These are phyloP conservation scores for Colletotrichum costaricense DNA, from an alignment of 2,329 filamentous ascomycete genomes.

Conservation along the genomic window DNA sequence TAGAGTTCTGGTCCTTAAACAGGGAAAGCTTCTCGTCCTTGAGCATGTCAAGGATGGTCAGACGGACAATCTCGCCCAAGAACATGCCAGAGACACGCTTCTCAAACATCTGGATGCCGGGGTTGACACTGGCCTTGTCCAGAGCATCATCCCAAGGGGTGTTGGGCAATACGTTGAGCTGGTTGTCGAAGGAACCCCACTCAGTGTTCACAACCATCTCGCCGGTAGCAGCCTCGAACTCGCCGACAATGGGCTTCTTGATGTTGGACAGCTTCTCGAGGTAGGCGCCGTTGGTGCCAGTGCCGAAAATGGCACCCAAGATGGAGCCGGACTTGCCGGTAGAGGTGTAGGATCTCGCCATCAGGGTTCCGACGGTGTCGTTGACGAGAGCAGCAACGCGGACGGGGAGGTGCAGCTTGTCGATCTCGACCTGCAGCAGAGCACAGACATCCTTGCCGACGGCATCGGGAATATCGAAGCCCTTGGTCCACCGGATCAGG, in stretches of 20 bases:
- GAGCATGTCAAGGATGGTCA: conserved; percentile 79
- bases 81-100: conserved; percentile 99
- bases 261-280: conserved; percentile 91
- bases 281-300: conserved; percentile 96
- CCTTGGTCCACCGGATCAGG: conserved; percentile 97
- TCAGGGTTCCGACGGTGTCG: conserved; percentile 96
- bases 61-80: conserved; percentile 89
- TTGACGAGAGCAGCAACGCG: conserved; percentile 97
- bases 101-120: conserved; percentile 98
- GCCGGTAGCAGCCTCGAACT: conserved; percentile 83
- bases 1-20: conserved; percentile 81
- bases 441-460: conserved; percentile 95
- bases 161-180: conserved; percentile 85
- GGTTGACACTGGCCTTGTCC: conserved; percentile 86
- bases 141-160: conserved; percentile 85
- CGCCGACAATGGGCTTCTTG: conserved; percentile 77
- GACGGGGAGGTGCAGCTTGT: conserved; percentile 86
- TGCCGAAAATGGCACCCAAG: conserved; percentile 97
- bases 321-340: conserved; percentile 87
- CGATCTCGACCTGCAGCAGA: conserved; percentile 89
- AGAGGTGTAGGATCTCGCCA: conserved; percentile 96
- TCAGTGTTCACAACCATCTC: conserved; percentile 99
- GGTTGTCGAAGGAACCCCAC: conserved; percentile 98
- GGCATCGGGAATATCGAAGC: conserved; percentile 95
- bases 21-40: conserved; percentile 74